These are phyloP conservation scores for Periconia macrospinosa DNA, from an alignment of 2,329 filamentous ascomycete species.

Conservation along the genomic window DNA sequence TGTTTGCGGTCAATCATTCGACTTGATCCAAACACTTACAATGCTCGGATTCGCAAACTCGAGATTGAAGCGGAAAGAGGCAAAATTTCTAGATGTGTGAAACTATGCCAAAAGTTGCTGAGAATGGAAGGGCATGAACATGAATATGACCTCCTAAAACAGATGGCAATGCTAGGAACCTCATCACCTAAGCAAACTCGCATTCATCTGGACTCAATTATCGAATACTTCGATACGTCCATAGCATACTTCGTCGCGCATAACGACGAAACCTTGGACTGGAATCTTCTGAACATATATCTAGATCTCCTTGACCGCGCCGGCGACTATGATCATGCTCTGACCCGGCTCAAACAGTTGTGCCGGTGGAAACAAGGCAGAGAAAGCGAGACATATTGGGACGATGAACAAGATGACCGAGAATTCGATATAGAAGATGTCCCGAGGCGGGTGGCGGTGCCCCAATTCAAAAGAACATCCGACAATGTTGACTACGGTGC, in stretches of 20 bases:
- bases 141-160: slow-evolving; percentile 57
- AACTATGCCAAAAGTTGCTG: slow-evolving; percentile 56
- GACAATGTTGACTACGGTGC: slow-evolving; percentile 66
- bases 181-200: slow-evolving; percentile 51
- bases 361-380: slow-evolving; percentile 83
- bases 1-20: slow-evolving; percentile 52
- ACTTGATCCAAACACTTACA: slow-evolving; percentile 55
- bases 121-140: slow-evolving; percentile 58
- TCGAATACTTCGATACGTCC: slow-evolving; percentile 55
- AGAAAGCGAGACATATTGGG: slow-evolving; percentile 75
- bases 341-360: slow-evolving; percentile 70
- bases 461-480: slow-evolving; percentile 63
- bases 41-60: slow-evolving; percentile 58
- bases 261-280: slow-evolving; percentile 57
- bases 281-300: slow-evolving; percentile 86
- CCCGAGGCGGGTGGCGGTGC: slow-evolving; percentile 64
- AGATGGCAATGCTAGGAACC: slow-evolving; percentile 60
- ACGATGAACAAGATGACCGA: slow-evolving; percentile 72
- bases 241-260: slow-evolving; percentile 54
- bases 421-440: slow-evolving; percentile 82
- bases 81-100: slow-evolving; percentile 34
- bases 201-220: slow-evolving; percentile 51
- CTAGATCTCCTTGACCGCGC: slow-evolving; percentile 75
- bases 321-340: slow-evolving; percentile 65
- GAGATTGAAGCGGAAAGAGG: slow-evolving; percentile 56